Conservation (phyloP, 768 basidiomycete genomes). For the Pisolithus tinctorius region DNA sequence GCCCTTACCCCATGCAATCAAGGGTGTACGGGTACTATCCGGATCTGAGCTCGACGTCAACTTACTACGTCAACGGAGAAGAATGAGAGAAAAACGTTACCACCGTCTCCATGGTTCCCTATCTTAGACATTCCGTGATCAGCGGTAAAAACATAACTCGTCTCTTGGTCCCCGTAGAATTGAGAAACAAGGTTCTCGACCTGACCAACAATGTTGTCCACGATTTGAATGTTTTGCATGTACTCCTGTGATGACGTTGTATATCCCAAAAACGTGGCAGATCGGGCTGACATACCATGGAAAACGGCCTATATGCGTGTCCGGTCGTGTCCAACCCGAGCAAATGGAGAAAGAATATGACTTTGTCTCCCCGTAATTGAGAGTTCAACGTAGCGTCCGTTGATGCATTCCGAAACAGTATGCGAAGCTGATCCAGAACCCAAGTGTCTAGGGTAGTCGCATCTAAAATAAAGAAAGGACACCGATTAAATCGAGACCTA, state of each 20-base stretch:
- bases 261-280: not conserved
- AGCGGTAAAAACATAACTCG: conserved; percentile 75
- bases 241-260: conserved; percentile 53
- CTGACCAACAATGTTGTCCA: conserved; percentile 65
- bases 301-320: conserved; percentile 80
- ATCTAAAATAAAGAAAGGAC: conserved; percentile 34
- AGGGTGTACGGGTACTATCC: conserved; percentile 81
- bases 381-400: conserved; percentile 39
- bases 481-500: not conserved
- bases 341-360: conserved; percentile 78
- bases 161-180: conserved; percentile 65
- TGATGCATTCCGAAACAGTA: conserved; percentile 59
- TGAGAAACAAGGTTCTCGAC: conserved; percentile 54
- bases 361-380: conserved; percentile 50
- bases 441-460: conserved; percentile 73
- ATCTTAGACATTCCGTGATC: conserved; percentile 89
- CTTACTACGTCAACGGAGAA: not conserved
- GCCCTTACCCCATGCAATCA: conserved; percentile 78
- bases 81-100: conserved; percentile 31
- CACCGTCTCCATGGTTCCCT: conserved; percentile 87
- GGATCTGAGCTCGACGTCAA: conserved; percentile 48
- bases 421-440: conserved; percentile 65
- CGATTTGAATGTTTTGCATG: conserved; percentile 75
- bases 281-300: conserved; percentile 39
- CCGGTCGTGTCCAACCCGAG: conserved; percentile 84